A percentile compares a stretch with the other conserved stretches of the same genome.
phyloP scores from a whole-genome alignment of 73 alveolate genomes.

The Strombidium stylifer region DNA sequence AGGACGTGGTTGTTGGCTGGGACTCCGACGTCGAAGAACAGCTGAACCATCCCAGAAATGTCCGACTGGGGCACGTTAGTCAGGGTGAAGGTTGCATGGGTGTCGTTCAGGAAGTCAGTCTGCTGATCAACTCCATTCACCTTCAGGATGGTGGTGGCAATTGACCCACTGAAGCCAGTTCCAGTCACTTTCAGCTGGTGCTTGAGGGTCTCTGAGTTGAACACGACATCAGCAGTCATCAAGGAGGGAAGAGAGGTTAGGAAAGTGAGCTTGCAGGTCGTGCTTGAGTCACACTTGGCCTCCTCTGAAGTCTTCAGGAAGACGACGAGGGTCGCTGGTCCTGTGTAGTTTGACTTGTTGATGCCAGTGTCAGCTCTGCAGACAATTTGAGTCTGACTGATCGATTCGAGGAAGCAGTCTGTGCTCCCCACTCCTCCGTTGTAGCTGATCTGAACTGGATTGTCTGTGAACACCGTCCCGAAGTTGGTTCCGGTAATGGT shows the following conservation, averaged over 20 bases:
- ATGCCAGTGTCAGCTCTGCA: conserved; percentile 12
- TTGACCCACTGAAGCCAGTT: conserved; percentile 11
- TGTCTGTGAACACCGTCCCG: conserved; percentile 9
- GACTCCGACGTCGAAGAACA: not conserved
- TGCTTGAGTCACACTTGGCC: conserved; percentile 2
- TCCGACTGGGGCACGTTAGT: conserved; percentile 11
- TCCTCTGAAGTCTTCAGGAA: conserved; percentile 36
- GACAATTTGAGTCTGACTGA: not conserved
- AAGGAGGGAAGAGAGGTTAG: not conserved
- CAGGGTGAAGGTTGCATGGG: not conserved
- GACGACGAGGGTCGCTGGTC: conserved; percentile 4
- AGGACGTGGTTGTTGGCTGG: too few relatives aligned
- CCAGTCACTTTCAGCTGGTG: conserved; percentile 11
- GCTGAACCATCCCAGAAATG: not conserved
- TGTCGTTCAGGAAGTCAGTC: not conserved
- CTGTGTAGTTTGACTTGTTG: not conserved
- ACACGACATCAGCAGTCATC: not conserved
- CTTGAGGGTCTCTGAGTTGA: not conserved
- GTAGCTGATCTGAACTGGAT: conserved; percentile 9
- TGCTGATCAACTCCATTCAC: conserved; percentile 5
- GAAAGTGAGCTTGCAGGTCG: conserved; percentile 2
- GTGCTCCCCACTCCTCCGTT: too few relatives aligned
- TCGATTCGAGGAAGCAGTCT: not conserved
- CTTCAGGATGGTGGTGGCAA: not conserved
- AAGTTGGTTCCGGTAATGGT: conserved; percentile 18